Evolutionary conservation across 768 basidiomycete genomes (phyloP), one percentile per base, ranked within the genome.

Genomic region (Mycena kentingensis): DNA sequence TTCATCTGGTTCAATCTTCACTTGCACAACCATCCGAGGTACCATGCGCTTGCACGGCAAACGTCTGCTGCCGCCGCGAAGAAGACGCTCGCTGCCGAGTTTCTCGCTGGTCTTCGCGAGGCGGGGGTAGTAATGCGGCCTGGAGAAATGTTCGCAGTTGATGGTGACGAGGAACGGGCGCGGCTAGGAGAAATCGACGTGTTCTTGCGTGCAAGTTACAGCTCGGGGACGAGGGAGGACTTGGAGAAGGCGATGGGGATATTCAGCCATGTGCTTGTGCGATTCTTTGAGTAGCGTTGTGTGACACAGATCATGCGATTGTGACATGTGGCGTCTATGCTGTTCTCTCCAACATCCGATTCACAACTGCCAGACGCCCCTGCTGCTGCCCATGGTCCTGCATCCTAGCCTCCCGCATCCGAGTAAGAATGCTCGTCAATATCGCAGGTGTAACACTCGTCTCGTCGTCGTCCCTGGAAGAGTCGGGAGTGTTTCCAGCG

Each of bases 271-370:
- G 37, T 31, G 12, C 29, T 60, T 16, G 47, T 60, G 37, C 49
- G 50, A 28, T 60, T 60, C 35, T 60, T 60, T 38, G 28, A 52
- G 43, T 58, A 39, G 13, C 11, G n/a, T 34, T 34, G 10, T 34
- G n/a, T 34, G 11, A 34, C n/a, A 34, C 11, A 34, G 10, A 34
- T 34, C 32, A 34, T 10, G 10, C 32, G 32, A 34, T n/a, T 10
- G 10, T 34, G n/a, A n/a, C 10, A n/a, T n/a, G n/a, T n/a, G n/a
- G n/a, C n/a, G n/a, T n/a, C n/a, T n/a, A n/a, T n/a, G n/a, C n/a
- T n/a, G 85, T 77, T 65, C 87, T 75, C 66, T 88, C 88, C 61
- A 90, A 64, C 71, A 86, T 77, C 70, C 87, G 88, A 67, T 90
- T 89, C 5, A 88, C 76, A 2, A 77, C 80, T 22, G 79, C 69